Evolutionary conservation across 352 stramenopile genomes (phyloP), one percentile per base, ranked within the genome.

Genomic region (Pythium folliculosum): DNA sequence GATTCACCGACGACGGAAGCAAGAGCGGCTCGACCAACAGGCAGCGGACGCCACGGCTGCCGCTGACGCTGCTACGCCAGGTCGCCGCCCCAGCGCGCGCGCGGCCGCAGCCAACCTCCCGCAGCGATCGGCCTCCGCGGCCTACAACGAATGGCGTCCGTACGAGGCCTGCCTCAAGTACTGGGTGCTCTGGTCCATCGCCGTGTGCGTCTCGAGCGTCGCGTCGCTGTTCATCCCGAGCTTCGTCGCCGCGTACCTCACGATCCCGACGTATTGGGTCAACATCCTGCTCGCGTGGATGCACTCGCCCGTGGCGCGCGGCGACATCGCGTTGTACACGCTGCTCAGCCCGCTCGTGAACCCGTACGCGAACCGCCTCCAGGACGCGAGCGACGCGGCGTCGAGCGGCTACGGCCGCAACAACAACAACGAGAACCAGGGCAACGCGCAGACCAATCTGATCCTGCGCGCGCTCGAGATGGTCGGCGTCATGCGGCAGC

Each of bases 161-260:
- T 90, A 87, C 59, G 87, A 95, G 62, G 79, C 79, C n/a, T 91
- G 78, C 30, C 71, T 95, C 44, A 91, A 92, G 77, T 92, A 91
- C 71, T 94, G 86, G 85, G 82, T 92, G 47, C 81, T 92, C 38
- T 95, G 84, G 86, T 89, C 85, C 0, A 63, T 92, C 40, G 71
- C 71, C 0, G 65, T 71, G 12, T 90, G 81, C 59, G 22, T 71
- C 3, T 52, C 76, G 21, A 82, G 80, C 22, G 73, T 95, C 44
- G 54, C 78, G 16, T 86, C 82, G 44, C 80, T 92, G 22, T 88
- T 92, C 56, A 61, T 92, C 17, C 88, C 88, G 30, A 61, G 67
- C 9, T 89, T 95, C 38, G 56, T 94, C 57, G 69, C 76, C 1
- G 64, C 76, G 13, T 88, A 80, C 51, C 70, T 92, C 22, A 67